These are phyloP conservation scores for Raddia distichophylla DNA, from an alignment of 176 grass and related monocot genomes.

Conservation along the genomic window DNA sequence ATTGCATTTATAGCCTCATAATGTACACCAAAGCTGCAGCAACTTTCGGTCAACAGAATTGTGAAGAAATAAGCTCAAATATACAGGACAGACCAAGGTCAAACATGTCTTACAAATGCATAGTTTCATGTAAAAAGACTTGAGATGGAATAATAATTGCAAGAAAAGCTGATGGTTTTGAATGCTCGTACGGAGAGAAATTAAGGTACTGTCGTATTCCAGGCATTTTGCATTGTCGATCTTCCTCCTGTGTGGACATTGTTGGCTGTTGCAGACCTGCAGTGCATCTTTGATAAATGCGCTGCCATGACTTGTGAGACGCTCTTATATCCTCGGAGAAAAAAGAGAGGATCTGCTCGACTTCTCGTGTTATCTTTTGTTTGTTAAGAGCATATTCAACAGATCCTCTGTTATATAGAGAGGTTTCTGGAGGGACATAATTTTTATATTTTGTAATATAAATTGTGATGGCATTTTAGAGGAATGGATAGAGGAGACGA, in stretches of 20 bases:
- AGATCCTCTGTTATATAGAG: no score
- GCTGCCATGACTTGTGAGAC: no score
- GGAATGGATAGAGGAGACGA: no score
- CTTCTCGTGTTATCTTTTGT: no score
- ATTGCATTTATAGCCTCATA: constrained; percentile 37
- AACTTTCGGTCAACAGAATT: not conserved
- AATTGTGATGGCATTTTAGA: no score
- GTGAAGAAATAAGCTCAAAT: not conserved
- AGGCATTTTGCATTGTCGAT: not conserved
- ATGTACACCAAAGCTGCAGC: constrained; percentile 23
- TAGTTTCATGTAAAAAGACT: constrained; percentile 1
- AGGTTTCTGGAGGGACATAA: no score
- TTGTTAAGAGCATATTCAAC: no score
- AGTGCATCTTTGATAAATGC: not conserved
- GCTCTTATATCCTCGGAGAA: no score
- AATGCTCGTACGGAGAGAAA: not conserved
- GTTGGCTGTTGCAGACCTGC: not conserved
- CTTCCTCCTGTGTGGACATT: not conserved
- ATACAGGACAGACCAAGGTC: not conserved
- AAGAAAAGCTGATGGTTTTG: not conserved
- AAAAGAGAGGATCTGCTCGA: no score
- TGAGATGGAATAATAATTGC: not conserved
- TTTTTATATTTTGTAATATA: no score
- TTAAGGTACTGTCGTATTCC: not conserved
- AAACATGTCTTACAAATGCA: not conserved